phyloP scores from a whole-genome alignment of 106 monocot species.

The Xerophyta viscosa region DNA sequence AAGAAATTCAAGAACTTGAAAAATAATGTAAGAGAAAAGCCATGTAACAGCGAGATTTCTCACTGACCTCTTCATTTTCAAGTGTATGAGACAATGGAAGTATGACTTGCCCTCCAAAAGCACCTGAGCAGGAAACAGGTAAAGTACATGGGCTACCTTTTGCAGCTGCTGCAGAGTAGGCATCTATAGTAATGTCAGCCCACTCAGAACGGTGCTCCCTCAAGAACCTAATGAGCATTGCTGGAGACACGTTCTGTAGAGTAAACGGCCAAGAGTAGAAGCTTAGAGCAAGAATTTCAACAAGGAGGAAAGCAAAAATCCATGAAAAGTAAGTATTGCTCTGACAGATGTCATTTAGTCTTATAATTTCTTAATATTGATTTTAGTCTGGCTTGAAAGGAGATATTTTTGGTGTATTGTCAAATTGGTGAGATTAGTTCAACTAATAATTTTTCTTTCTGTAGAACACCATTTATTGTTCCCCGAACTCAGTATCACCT shows the following conservation, averaged over 20 bases:
- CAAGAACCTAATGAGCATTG: slow-evolving; percentile 46
- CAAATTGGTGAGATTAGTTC: no score
- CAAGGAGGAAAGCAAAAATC: neutral
- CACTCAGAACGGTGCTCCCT: slow-evolving; percentile 74
- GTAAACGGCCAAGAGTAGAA: neutral
- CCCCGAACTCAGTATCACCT: no score
- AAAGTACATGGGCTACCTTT: slow-evolving; percentile 31
- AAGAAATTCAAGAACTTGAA: neutral
- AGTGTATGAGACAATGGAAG: slow-evolving; percentile 60
- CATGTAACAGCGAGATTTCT: neutral
- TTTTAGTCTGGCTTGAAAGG: no score
- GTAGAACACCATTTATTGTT: no score
- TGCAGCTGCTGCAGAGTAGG: slow-evolving; percentile 40
- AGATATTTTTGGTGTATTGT: no score
- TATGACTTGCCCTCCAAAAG: slow-evolving; percentile 47
- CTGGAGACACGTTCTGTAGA: slow-evolving; percentile 52
- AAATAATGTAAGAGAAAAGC: neutral
- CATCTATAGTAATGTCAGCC: slow-evolving; percentile 61
- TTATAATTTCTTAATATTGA: no score
- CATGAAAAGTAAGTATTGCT: neutral
- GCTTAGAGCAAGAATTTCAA: neutral
- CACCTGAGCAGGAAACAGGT: slow-evolving; percentile 24
- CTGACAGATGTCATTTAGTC: neutral
- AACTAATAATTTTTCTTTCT: no score
- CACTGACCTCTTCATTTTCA: slow-evolving; percentile 64